phyloP scores from a whole-genome alignment of 805 yeast genomes.

The Candida palmyrensis region DNA sequence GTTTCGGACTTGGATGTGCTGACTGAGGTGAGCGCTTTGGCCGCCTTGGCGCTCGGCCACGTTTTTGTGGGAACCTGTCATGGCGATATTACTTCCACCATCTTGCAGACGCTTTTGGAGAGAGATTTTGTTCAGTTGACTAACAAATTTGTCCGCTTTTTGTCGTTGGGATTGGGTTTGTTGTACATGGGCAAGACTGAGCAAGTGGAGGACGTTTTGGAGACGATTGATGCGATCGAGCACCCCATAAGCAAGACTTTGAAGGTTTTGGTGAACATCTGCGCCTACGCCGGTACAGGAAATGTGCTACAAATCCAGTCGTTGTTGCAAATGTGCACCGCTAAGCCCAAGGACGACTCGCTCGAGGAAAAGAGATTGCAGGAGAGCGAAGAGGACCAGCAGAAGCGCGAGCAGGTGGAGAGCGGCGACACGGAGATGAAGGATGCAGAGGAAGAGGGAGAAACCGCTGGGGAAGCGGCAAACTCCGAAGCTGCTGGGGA shows the following conservation, averaged over 20 bases:
- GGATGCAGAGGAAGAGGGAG: conserved; percentile 21
- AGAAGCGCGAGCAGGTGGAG: conserved; percentile 23
- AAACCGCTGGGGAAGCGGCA: conserved; percentile 10
- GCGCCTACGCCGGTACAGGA: conserved; percentile 97
- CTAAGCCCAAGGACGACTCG: conserved; percentile 53
- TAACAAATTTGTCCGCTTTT: conserved; percentile 82
- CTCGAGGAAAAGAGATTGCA: conserved; percentile 59
- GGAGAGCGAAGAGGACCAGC: conserved; percentile 35
- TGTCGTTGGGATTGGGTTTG: conserved; percentile 88
- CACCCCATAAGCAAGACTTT: conserved; percentile 89
- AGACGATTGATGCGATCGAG: conserved; percentile 90
- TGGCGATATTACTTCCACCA: conserved; percentile 90
- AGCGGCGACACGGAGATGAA: conserved; percentile 28
- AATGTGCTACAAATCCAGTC: conserved; percentile 93
- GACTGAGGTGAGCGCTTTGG: conserved; percentile 75
- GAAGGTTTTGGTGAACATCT: conserved; percentile 82
- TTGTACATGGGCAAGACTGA: conserved; percentile 92
- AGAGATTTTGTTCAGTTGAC: conserved; percentile 73
- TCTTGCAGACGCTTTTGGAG: conserved; percentile 84
- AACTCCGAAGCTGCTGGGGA: conserved; percentile 20
- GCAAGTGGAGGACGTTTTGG: conserved; percentile 89
- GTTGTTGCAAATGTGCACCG: conserved; percentile 81
- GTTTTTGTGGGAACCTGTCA: conserved; percentile 94
- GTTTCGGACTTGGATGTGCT: conserved; percentile 72
- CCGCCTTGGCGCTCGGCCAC: conserved; percentile 90